Conservation (phyloP, 345 rosid species). For the Eucalyptus camaldulensis region DNA sequence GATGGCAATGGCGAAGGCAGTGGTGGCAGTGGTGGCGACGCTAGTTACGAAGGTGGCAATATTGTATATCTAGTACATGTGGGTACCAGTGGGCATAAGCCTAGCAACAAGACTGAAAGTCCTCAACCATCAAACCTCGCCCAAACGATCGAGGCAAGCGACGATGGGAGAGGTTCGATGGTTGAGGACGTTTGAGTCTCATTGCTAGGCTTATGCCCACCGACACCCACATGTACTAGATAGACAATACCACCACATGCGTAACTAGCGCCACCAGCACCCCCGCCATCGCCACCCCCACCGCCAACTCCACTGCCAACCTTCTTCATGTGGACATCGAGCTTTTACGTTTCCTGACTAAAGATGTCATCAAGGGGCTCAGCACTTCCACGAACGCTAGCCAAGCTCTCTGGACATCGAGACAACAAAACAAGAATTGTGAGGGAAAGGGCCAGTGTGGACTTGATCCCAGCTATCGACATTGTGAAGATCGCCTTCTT, state of each 20-base stretch:
- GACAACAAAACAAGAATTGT: background rate
- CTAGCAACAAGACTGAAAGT: background rate
- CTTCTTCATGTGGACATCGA: background rate
- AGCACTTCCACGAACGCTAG: background rate
- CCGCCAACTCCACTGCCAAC: background rate
- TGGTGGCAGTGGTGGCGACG: no score
- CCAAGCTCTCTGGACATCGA: background rate
- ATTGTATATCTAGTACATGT: background rate
- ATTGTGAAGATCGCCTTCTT: no score
- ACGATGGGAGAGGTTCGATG: background rate
- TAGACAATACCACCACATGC: background rate
- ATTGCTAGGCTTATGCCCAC: background rate
- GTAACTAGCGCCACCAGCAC: no score
- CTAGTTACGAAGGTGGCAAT: background rate
- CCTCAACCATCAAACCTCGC: background rate
- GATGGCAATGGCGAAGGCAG: no score
- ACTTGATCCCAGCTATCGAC: background rate
- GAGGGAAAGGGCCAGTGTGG: background rate
- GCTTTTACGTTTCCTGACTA: background rate
- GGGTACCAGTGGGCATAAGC: background rate
- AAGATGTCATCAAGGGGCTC: background rate
- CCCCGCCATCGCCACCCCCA: no score
- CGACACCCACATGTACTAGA: background rate
- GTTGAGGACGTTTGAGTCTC: background rate
- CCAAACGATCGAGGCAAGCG: background rate